Percentiles rank a stretch among this genome's conserved stretches.
Evolutionary conservation across 306 rosid species (phyloP).

Genomic region (Pyrus pyrifolia): DNA sequence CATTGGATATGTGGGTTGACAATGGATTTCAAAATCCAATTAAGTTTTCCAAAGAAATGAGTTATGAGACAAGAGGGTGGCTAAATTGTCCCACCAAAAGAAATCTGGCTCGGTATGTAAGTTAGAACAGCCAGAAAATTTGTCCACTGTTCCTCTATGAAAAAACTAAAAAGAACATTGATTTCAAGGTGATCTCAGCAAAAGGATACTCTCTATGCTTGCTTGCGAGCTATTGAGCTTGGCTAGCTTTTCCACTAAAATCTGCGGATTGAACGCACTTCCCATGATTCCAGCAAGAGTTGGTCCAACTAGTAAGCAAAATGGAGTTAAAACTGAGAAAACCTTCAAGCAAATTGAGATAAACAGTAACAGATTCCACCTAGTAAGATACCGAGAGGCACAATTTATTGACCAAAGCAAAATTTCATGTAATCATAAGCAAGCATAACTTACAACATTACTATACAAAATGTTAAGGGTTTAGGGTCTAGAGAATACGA

Average conservation of each 20-base stretch:
- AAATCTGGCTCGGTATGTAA: neutral
- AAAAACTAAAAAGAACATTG: neutral
- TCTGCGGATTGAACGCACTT: slow-evolving; percentile 92
- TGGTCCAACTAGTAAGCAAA: slow-evolving; percentile 25
- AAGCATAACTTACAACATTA: neutral
- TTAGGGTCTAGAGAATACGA: neutral
- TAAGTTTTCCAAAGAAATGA: neutral
- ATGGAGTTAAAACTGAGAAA: slow-evolving; percentile 12
- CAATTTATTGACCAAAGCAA: neutral
- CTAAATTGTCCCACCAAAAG: neutral
- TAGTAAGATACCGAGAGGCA: neutral
- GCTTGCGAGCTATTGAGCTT: slow-evolving; percentile 92
- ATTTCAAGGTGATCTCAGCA: slow-evolving; percentile 13
- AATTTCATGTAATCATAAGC: neutral
- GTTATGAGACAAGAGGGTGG: neutral
- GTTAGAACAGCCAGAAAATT: neutral
- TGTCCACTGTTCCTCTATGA: neutral
- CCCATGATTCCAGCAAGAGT: slow-evolving; percentile 56
- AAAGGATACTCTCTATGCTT: slow-evolving; percentile 99
- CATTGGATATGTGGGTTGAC: neutral
- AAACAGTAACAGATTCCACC: slow-evolving; percentile 4
- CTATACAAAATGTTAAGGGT: neutral
- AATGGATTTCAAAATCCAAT: neutral
- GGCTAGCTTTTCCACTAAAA: slow-evolving; percentile 86
- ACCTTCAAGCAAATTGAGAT: slow-evolving; percentile 23